Evolutionary conservation across 1,139 yeast species (phyloP).

Genomic region (Yamadazyma kanchanaburiensis): DNA sequence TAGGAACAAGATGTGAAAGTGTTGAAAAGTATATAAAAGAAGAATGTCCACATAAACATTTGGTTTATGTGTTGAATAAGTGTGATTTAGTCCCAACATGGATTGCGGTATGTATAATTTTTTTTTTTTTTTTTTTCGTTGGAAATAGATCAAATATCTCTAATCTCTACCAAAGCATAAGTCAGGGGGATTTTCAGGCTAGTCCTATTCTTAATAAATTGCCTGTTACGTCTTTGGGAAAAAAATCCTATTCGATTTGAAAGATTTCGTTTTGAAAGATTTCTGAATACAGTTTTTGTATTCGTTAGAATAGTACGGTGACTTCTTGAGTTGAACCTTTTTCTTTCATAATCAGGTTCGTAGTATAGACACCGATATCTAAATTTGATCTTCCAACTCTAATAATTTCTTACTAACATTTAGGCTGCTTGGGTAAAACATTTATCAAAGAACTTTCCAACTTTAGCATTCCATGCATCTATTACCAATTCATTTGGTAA

Average conservation of each 20-base stretch:
- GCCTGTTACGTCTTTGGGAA: constrained; percentile 99
- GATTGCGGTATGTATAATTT: constrained; percentile 88
- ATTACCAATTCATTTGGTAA: constrained; percentile 97
- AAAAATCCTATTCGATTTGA: constrained; percentile 62
- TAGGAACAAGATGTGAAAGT: constrained; percentile 91
- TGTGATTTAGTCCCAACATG: constrained; percentile 98
- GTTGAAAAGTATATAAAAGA: constrained; percentile 91
- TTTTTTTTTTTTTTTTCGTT: constrained; percentile 7
- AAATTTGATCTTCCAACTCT: constrained; percentile 5
- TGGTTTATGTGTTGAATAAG: constrained; percentile 91
- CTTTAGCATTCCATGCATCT: constrained; percentile 96
- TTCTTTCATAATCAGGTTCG: constrained; percentile 44
- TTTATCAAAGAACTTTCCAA: constrained; percentile 86
- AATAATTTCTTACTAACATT: constrained; percentile 1
- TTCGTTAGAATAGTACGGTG: constrained; percentile 39
- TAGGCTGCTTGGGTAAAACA: constrained; percentile 99
- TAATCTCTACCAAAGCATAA: constrained; percentile 57
- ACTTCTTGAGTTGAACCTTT: constrained; percentile 66
- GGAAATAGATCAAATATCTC: no score
- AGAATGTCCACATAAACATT: constrained; percentile 95
- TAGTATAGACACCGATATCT: constrained; percentile 72
- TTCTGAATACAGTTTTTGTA: constrained; percentile 44
- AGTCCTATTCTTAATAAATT: constrained; percentile 32
- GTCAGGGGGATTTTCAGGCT: constrained; percentile 62
- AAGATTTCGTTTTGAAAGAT: no score